phyloP scores from a whole-genome alignment of 2,329 filamentous ascomycete genomes.

The Dactylellina haptotyla region DNA sequence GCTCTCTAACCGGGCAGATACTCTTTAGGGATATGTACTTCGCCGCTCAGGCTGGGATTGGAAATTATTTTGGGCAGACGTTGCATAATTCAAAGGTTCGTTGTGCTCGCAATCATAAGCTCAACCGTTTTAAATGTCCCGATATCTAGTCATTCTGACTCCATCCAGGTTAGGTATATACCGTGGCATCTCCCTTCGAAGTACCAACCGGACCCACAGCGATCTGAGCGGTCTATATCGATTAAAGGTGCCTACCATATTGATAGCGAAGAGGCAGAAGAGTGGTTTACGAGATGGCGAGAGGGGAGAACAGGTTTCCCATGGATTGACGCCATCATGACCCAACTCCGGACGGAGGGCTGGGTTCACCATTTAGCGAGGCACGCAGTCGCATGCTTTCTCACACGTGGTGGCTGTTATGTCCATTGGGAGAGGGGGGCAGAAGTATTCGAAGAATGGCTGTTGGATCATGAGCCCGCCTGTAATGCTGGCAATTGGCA shows the following conservation, averaged over 20 bases:
- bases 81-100: slow-evolving; percentile 70
- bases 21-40: slow-evolving; percentile 88
- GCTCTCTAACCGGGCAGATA: slow-evolving; percentile 76
- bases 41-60: slow-evolving; percentile 76
- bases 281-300: slow-evolving; percentile 76
- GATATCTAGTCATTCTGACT: neutral
- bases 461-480: slow-evolving; percentile 78
- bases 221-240: slow-evolving; percentile 62
- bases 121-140: neutral
- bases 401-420: slow-evolving; percentile 82
- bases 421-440: slow-evolving; percentile 81
- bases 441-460: slow-evolving; percentile 79
- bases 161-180: slow-evolving; percentile 68
- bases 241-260: slow-evolving; percentile 72
- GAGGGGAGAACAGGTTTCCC: slow-evolving; percentile 77
- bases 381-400: slow-evolving; percentile 81
- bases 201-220: slow-evolving; percentile 62
- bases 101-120: slow-evolving; percentile 58
- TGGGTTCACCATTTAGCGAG: slow-evolving; percentile 84
- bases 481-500: slow-evolving; percentile 82
- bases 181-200: slow-evolving; percentile 80
- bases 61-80: slow-evolving; percentile 72
- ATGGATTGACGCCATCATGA: slow-evolving; percentile 83
- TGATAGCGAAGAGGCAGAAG: slow-evolving; percentile 71
- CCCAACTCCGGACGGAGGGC: slow-evolving; percentile 75